phyloP scores from a whole-genome alignment of 2,329 filamentous ascomycete species.

The Cordyceps cicadae region DNA sequence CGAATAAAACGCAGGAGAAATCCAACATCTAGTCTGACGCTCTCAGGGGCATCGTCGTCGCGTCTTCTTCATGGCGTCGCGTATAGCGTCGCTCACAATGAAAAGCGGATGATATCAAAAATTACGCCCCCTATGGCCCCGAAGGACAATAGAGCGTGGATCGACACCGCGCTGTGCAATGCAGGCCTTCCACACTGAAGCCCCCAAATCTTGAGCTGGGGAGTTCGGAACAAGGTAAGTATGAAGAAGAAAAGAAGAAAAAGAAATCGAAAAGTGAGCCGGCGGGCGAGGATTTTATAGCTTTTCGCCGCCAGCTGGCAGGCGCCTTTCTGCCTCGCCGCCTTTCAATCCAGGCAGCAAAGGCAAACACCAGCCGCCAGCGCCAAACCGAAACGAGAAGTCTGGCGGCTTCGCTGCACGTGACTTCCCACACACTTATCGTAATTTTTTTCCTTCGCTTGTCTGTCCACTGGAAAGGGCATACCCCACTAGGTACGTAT shows the following conservation, averaged over 20 bases:
- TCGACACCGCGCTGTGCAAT: conserved; percentile 48
- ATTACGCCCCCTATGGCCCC: conserved; percentile 46
- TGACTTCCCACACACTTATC: conserved; percentile 16
- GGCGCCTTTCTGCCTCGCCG: conserved; percentile 17
- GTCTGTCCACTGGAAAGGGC: conserved; percentile 8
- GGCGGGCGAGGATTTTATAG: conserved; percentile 25
- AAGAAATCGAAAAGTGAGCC: conserved; percentile 14
- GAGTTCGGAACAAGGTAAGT: conserved; percentile 44
- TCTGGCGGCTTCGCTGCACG: conserved; percentile 9
- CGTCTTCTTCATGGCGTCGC: conserved; percentile 37
- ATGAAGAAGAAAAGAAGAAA: conserved; percentile 37
- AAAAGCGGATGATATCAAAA: conserved; percentile 43
- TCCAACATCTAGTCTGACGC: not conserved
- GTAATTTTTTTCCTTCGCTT: conserved; percentile 15
- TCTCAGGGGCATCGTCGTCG: not conserved
- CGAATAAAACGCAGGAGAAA: not conserved
- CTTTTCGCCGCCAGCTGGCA: conserved; percentile 3
- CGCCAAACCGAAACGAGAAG: not conserved
- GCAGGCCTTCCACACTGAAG: conserved; percentile 41
- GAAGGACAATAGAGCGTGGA: conserved; percentile 44
- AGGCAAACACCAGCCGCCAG: conserved; percentile 11
- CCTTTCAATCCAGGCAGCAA: conserved; percentile 14
- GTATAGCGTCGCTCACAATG: conserved; percentile 33
- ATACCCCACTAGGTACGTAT: conserved; percentile 26
- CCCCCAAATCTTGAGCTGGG: conserved; percentile 37